phyloP scores from a whole-genome alignment of 768 basidiomycete species.

The Tephrocybe sp. region DNA sequence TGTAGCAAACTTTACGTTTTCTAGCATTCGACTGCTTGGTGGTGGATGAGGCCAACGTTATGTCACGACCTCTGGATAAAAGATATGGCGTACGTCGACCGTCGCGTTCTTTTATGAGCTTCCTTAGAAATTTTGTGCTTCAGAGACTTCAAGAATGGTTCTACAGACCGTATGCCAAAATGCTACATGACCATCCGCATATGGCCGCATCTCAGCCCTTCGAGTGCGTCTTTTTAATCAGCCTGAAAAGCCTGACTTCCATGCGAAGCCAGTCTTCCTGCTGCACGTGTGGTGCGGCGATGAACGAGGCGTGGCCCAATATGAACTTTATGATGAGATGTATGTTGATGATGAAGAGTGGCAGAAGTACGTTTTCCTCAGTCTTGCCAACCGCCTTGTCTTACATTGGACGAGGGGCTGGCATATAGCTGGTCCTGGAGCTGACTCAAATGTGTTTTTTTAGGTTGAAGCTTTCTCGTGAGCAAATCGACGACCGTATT shows the following conservation, averaged over 20 bases:
- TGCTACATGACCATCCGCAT: constrained; percentile 66
- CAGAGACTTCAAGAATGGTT: constrained; percentile 84
- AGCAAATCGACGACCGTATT: constrained; percentile 91
- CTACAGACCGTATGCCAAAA: constrained; percentile 72
- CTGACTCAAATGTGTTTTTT: constrained; percentile 1
- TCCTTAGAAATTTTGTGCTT: constrained; percentile 4
- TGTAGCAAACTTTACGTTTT: constrained; percentile 75
- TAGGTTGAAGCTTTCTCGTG: constrained; percentile 80
- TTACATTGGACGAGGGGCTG: not conserved
- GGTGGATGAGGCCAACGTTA: constrained; percentile 81
- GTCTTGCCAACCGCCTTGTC: constrained; percentile 6
- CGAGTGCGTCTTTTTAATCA: constrained; percentile 60
- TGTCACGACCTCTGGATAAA: constrained; percentile 77
- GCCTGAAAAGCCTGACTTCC: constrained; percentile 68
- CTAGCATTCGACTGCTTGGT: constrained; percentile 94
- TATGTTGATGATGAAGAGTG: constrained; percentile 87
- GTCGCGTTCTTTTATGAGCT: not conserved
- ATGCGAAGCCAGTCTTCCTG: constrained; percentile 82
- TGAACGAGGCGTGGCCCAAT: constrained; percentile 48
- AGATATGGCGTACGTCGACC: constrained; percentile 77
- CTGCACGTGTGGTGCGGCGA: constrained; percentile 83
- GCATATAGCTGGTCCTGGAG: not conserved
- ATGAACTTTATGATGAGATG: constrained; percentile 85
- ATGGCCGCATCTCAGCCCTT: constrained; percentile 71
- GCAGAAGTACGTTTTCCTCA: constrained; percentile 66